These are phyloP conservation scores for Capsicum chinense DNA, from an alignment of 257 asterid genomes.

Conservation along the genomic window DNA sequence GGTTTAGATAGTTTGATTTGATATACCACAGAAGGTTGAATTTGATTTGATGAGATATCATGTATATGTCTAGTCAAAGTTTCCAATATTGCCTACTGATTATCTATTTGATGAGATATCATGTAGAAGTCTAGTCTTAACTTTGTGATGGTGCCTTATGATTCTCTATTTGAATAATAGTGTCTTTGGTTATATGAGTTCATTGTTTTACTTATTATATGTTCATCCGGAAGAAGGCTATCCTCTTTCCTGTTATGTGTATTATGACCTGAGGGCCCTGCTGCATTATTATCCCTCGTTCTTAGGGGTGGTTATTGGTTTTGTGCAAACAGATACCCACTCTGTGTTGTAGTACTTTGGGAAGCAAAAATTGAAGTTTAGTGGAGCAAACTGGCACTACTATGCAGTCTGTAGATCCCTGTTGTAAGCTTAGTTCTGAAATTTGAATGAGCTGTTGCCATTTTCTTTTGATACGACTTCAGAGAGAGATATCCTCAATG, in stretches of 20 bases:
- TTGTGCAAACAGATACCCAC: background rate
- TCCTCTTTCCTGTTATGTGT: background rate
- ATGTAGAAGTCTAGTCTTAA: background rate
- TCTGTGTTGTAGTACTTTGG: background rate
- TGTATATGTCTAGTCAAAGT: background rate
- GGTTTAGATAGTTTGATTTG: background rate
- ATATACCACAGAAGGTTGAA: background rate
- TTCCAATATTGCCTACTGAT: background rate
- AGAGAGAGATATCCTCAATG: background rate
- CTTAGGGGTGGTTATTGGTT: background rate
- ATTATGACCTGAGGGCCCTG: background rate
- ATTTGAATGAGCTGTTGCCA: background rate
- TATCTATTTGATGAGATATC: background rate
- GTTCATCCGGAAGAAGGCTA: background rate
- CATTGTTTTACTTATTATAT: background rate
- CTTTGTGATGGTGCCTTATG: background rate
- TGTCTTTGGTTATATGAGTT: background rate
- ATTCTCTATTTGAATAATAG: background rate
- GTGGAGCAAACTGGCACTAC: background rate
- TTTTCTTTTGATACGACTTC: background rate
- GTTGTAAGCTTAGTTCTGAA: background rate
- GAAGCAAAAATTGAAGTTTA: background rate
- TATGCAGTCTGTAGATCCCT: background rate
- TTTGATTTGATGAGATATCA: background rate
- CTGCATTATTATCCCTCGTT: background rate